Conservation (phyloP, 495 filamentous ascomycete genomes). For the Annulohypoxylon maeteangense region DNA sequence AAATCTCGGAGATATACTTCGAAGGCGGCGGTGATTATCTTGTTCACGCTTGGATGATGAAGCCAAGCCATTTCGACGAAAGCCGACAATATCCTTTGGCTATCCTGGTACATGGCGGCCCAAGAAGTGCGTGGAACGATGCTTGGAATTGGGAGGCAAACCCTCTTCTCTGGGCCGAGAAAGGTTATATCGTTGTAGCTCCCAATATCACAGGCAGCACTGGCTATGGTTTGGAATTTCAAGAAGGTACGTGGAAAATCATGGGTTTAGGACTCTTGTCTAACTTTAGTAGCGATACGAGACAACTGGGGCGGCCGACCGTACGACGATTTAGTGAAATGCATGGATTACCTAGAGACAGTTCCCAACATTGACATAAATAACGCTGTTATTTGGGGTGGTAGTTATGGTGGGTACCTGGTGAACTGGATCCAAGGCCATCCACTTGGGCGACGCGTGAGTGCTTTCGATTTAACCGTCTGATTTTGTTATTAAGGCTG, state of each 20-base stretch:
- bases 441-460: slow-evolving; percentile 40
- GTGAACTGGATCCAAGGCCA: slow-evolving; percentile 47
- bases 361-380: slow-evolving; percentile 44
- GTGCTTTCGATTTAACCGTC: background rate
- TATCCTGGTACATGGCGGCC: slow-evolving; percentile 43
- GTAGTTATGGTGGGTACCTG: slow-evolving; percentile 46
- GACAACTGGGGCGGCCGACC: slow-evolving; percentile 40
- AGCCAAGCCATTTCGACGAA: slow-evolving; percentile 45
- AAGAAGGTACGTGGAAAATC: slow-evolving; percentile 25
- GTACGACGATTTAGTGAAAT: slow-evolving; percentile 46
- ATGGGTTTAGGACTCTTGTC: background rate
- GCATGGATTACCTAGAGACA: slow-evolving; percentile 40
- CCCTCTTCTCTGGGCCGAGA: slow-evolving; percentile 39
- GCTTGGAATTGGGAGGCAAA: slow-evolving; percentile 36
- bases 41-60: slow-evolving; percentile 48
- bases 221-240: slow-evolving; percentile 44
- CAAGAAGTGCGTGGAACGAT: slow-evolving; percentile 32
- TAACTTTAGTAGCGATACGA: slow-evolving; percentile 21
- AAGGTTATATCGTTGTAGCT: slow-evolving; percentile 48
- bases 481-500: background rate
- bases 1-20: slow-evolving; percentile 46
- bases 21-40: slow-evolving; percentile 34
- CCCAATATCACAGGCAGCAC: slow-evolving; percentile 48
- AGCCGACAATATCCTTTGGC: slow-evolving; percentile 43
- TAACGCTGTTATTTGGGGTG: slow-evolving; percentile 40